Evolutionary conservation across 495 filamentous ascomycete species (phyloP), one percentile per base, ranked within the genome.

Genomic region (Jackrogersella minutella): DNA sequence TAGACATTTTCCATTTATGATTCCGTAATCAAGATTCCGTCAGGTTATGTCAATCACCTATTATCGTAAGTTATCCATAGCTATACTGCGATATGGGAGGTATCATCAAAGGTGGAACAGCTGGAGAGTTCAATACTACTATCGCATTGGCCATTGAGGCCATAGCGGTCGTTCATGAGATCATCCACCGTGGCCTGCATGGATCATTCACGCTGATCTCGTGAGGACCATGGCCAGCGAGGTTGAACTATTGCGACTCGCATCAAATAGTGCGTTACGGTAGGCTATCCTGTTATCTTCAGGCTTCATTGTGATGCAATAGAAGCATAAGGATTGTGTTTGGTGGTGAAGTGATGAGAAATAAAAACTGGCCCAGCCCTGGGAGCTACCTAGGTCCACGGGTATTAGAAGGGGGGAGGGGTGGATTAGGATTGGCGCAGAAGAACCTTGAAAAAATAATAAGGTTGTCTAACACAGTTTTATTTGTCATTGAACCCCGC

Each of bases 1-100:
- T 43, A 30, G 21, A 53, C 30, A 31, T 46, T 40, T 26, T n/a
- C n/a, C n/a, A n/a, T n/a, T 62, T 30, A 26, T 33, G 44, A 56
- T 51, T 68, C 58, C 58, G 58, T 62, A 67, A 53, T 41, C 24
- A 26, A 41, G 31, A 49, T 55, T 54, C 47, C 49, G 50, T 59
- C 34, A 11, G 55, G 26, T 2, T 46, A 28, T 39, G 41, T 39
- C 59, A 53, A 49, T 31, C 19, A 55, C 24, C 55, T 53, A 37
- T 52, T 36, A 33, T 52, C 49, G 31, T 52, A 52, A 9, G 41
- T 56, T 43, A 56, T n/a, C n/a, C n/a, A n/a, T 61, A 44, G 24
- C 14, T 40, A 41, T 34, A n/a, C n/a, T n/a, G 39, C 13, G 21
- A n/a, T 46, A 44, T 8, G 40, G 21, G 22, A 55, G 41, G 57